Evolutionary conservation across 805 yeast genomes (phyloP).

Genomic region (Kodamaea fukazawae): DNA sequence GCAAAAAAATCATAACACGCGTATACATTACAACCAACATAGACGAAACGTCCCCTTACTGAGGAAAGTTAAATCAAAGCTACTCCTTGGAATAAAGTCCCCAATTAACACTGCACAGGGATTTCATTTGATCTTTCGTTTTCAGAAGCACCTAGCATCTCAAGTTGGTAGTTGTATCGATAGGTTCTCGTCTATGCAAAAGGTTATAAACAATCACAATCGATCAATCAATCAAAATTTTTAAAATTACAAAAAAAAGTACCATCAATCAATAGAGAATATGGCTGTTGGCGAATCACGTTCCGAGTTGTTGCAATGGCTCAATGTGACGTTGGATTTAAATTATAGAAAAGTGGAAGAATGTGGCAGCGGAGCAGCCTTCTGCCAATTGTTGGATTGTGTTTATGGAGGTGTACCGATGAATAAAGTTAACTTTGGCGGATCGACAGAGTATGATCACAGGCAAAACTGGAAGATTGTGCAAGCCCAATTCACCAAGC

Average conservation of each 20-base stretch:
- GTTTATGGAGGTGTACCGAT: slow-evolving; percentile 81
- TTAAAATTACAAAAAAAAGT: neutral
- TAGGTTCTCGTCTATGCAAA: neutral
- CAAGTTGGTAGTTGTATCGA: no score
- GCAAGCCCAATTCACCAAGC: slow-evolving; percentile 74
- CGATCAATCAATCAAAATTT: neutral
- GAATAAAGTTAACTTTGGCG: slow-evolving; percentile 69
- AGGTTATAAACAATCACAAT: neutral
- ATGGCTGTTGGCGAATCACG: slow-evolving; percentile 65
- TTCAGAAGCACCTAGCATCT: no score
- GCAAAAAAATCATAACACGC: no score
- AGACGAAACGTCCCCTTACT: no score
- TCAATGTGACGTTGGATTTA: slow-evolving; percentile 66
- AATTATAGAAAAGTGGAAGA: slow-evolving; percentile 80
- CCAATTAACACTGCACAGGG: no score
- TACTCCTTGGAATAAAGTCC: no score
- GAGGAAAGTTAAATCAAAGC: no score
- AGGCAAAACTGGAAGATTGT: slow-evolving; percentile 79
- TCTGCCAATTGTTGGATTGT: slow-evolving; percentile 87
- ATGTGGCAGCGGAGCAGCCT: slow-evolving; percentile 94
- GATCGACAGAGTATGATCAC: slow-evolving; percentile 70
- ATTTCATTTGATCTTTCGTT: no score
- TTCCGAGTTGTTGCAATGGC: slow-evolving; percentile 80
- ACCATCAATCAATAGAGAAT: neutral
- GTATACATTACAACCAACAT: no score